These are phyloP conservation scores for Penicillium brevicompactum DNA, from an alignment of 2,329 filamentous ascomycete species.

Conservation along the genomic window DNA sequence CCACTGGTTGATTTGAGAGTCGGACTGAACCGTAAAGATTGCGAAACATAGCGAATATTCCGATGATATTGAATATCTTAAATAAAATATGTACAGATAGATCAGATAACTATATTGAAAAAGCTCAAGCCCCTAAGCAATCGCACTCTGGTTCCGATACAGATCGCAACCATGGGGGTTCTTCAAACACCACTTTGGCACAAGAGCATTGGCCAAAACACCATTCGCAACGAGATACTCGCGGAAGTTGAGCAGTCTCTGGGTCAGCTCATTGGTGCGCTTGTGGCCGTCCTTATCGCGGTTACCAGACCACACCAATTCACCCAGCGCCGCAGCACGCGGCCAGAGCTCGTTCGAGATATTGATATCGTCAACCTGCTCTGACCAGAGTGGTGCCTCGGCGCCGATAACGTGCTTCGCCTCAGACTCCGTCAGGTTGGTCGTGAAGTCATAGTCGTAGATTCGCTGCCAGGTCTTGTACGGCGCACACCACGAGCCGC, in stretches of 20 bases:
- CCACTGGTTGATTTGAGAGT: too few relatives aligned
- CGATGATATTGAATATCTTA: conserved; percentile 8
- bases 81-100: conserved; percentile 5
- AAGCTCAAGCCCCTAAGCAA: conserved; percentile 13
- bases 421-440: conserved; percentile 50
- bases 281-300: conserved; percentile 52
- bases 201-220: conserved; percentile 52
- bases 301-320: conserved; percentile 60
- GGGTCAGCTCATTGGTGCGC: conserved; percentile 56
- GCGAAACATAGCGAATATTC: neutral
- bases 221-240: conserved; percentile 61
- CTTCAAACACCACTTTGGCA: conserved; percentile 61
- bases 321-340: conserved; percentile 57
- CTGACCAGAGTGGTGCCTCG: conserved; percentile 55
- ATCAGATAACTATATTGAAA: neutral
- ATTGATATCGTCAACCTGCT: conserved; percentile 58
- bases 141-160: conserved; percentile 52
- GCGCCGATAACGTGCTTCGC: conserved; percentile 55
- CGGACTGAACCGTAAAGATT: too few relatives aligned
- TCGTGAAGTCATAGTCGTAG: conserved; percentile 60
- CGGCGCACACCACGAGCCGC: conserved; percentile 60
- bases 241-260: conserved; percentile 61
- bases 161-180: conserved; percentile 62
- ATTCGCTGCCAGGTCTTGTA: conserved; percentile 65
- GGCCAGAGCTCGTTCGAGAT: conserved; percentile 58